Evolutionary conservation across 169 alveolate genomes (phyloP).

Genomic region (Cryptosporidium xiaoi): DNA sequence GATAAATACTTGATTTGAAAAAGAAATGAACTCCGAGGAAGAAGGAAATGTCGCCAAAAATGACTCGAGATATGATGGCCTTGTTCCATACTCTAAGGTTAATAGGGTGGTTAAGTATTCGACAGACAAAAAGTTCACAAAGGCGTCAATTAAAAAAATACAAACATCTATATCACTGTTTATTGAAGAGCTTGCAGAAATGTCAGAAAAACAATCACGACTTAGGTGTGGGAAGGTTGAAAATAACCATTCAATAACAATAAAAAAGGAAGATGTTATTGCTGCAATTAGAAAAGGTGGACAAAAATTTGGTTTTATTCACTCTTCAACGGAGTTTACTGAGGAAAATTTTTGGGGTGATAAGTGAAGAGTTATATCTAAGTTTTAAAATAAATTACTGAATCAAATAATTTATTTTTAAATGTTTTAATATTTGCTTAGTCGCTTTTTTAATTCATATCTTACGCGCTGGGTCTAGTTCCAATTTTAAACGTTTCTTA

Average conservation of each 20-base stretch:
- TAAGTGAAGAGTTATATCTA: neutral
- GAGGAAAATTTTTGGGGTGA: conserved; percentile 37
- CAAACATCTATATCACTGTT: conserved; percentile 18
- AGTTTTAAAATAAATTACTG: neutral
- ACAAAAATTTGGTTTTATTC: conserved; percentile 21
- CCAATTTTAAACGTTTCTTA: no score
- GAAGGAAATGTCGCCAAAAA: neutral
- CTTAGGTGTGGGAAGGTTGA: conserved; percentile 16
- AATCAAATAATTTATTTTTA: neutral
- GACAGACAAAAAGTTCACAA: conserved; percentile 39
- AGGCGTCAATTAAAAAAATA: conserved; percentile 11
- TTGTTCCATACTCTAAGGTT: conserved; percentile 35
- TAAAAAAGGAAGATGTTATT: conserved; percentile 55
- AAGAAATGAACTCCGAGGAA: conserved; percentile 2
- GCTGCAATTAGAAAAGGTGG: conserved; percentile 64
- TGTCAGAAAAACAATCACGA: conserved; percentile 68
- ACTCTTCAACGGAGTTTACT: conserved; percentile 48
- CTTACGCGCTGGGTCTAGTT: conserved; percentile 2
- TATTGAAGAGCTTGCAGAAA: conserved; percentile 27
- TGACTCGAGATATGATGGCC: neutral
- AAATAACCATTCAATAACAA: neutral
- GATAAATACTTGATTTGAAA: neutral
- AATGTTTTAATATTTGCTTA: neutral
- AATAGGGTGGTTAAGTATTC: conserved; percentile 10
- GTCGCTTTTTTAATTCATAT: neutral